Conservation (phyloP, 257 asterid genomes). For the Primulina eburnea region DNA sequence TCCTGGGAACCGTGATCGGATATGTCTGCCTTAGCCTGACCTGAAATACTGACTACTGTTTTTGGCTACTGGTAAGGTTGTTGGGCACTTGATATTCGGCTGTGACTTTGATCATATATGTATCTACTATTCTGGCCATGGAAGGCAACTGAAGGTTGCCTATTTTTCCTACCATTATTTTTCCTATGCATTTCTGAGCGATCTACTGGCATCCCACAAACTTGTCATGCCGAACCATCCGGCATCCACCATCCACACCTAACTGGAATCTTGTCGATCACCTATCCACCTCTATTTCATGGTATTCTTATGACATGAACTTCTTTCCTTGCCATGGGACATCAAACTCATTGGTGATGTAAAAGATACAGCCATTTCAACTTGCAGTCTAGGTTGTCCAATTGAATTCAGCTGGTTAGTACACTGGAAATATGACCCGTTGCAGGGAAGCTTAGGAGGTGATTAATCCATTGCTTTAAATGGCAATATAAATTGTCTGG, state of each 20-base stretch:
- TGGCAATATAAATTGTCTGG: background rate
- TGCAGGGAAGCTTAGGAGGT: background rate
- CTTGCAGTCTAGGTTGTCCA: background rate
- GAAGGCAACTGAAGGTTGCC: background rate
- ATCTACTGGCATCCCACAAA: background rate
- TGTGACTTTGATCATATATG: background rate
- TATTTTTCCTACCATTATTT: background rate
- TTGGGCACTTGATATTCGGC: background rate
- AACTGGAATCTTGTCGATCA: background rate
- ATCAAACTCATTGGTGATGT: background rate
- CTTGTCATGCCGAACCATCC: background rate
- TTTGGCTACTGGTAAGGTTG: background rate
- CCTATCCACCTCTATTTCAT: background rate
- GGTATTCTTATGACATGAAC: background rate
- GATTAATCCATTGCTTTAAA: background rate
- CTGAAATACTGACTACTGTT: background rate
- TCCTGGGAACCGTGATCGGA: background rate
- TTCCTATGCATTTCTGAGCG: background rate
- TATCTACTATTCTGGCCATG: background rate
- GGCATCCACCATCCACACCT: background rate
- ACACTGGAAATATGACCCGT: background rate
- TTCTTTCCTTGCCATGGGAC: background rate
- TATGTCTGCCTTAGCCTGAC: background rate
- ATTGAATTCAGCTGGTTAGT: background rate
- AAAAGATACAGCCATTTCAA: background rate